A percentile compares a stretch with the other conserved stretches of the same genome.
Conservation (phyloP, 2,329 filamentous ascomycete genomes). For the Colletotrichum agaves region DNA sequence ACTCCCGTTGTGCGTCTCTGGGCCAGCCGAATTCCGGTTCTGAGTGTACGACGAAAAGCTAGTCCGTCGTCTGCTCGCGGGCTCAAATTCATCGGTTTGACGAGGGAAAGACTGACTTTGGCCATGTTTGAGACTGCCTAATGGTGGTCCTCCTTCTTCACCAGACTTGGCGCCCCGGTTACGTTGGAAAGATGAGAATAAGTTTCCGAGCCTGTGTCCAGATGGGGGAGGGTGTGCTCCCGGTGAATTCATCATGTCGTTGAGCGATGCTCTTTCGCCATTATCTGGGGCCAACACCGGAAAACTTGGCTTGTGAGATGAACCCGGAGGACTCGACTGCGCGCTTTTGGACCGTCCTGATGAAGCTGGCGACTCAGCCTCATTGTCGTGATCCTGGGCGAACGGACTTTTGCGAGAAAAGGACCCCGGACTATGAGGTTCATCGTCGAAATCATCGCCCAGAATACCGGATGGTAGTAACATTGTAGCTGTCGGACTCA, state of each 20-base stretch:
- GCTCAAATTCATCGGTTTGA: constrained; percentile 66
- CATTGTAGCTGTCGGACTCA: constrained; percentile 81
- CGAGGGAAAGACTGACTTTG: constrained; percentile 84
- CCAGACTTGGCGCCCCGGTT: constrained; percentile 68
- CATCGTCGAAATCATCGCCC: constrained; percentile 72
- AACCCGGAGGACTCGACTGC: constrained; percentile 71
- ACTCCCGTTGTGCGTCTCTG: constrained; percentile 53
- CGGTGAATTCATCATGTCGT: constrained; percentile 54
- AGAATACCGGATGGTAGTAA: constrained; percentile 76
- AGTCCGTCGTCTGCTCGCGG: constrained; percentile 64
- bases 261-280: constrained; percentile 56
- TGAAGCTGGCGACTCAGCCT: constrained; percentile 70
- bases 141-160: constrained; percentile 66
- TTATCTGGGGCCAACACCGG: constrained; percentile 58
- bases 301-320: constrained; percentile 67
- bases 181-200: constrained; percentile 71
- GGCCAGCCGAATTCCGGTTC: constrained; percentile 62
- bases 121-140: constrained; percentile 75
- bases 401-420: constrained; percentile 49
- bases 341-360: constrained; percentile 67
- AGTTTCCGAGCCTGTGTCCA: constrained; percentile 55
- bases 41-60: constrained; percentile 70
- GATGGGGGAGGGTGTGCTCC: constrained; percentile 46
- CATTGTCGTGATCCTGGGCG: constrained; percentile 51
- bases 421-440: constrained; percentile 58